phyloP scores from a whole-genome alignment of 139 green algal species.

The Auxenochlorella protothecoides region DNA sequence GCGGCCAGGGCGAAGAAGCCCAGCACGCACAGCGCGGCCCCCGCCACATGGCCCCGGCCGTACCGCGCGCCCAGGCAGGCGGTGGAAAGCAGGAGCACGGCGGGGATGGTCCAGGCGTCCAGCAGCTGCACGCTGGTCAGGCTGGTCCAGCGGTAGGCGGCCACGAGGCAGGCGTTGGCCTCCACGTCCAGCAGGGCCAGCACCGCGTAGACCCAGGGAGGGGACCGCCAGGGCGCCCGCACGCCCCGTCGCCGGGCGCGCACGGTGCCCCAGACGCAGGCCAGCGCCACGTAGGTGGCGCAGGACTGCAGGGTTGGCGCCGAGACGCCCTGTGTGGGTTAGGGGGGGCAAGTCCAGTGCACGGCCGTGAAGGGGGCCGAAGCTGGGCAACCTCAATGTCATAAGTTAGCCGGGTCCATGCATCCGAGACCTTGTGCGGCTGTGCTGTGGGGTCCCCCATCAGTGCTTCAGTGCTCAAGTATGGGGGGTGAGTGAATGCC shows the following conservation, averaged over 20 bases:
- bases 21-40: constrained; percentile 44
- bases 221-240: constrained; percentile 4
- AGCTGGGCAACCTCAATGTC: too few relatives aligned
- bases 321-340: constrained; percentile 27
- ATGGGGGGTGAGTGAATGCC: too few relatives aligned
- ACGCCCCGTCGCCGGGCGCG: neutral
- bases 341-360: too few relatives aligned
- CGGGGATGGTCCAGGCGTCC: constrained; percentile 69
- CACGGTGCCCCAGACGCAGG: constrained; percentile 14
- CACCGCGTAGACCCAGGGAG: constrained; percentile 33
- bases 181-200: constrained; percentile 65
- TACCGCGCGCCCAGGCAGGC: constrained; percentile 35
- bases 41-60: constrained; percentile 33
- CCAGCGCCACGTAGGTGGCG: constrained; percentile 59
- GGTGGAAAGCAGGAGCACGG: constrained; percentile 25
- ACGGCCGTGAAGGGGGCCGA: too few relatives aligned
- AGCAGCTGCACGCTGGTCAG: constrained; percentile 72
- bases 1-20: constrained; percentile 54
- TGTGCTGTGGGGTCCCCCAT: too few relatives aligned
- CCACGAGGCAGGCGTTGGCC: constrained; percentile 44
- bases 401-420: too few relatives aligned
- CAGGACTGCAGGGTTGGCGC: constrained; percentile 47
- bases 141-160: constrained; percentile 66
- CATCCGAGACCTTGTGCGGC: too few relatives aligned
- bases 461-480: too few relatives aligned